phyloP scores from a whole-genome alignment of 306 rosid species.

The Hylodesmum podocarpum region DNA sequence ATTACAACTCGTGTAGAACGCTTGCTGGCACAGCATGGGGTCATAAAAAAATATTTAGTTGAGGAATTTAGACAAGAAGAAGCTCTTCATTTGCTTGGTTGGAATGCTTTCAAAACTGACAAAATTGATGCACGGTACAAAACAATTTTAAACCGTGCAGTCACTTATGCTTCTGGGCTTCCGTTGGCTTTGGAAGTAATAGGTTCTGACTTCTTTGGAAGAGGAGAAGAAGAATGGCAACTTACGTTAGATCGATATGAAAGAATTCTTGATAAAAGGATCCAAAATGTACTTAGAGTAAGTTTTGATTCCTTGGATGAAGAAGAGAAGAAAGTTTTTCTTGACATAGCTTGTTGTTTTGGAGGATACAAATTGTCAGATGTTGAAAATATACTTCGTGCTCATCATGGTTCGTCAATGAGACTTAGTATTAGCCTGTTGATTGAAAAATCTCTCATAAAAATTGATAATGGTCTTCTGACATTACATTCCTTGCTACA shows the following conservation, averaged over 20 bases:
- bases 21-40: too few species aligned
- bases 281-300: neutral
- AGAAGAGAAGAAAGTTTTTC: neutral
- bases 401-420: neutral
- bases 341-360: constrained; percentile 12
- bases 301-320: constrained; percentile 2
- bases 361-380: neutral
- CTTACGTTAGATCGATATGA: neutral
- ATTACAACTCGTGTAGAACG: neutral
- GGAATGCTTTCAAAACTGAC: too few species aligned
- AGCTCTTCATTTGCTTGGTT: too few species aligned
- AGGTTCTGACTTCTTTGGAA: constrained; percentile 9
- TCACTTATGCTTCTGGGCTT: constrained; percentile 3
- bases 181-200: constrained; percentile 17
- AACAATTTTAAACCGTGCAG: neutral
- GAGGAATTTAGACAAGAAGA: too few species aligned
- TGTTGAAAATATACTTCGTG: neutral
- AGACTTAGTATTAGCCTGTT: neutral
- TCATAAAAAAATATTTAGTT: too few species aligned
- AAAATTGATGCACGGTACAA: too few species aligned
- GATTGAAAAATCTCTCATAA: constrained; percentile 25
- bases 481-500: neutral
- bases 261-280: neutral
- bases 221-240: neutral
- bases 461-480: neutral